Percentiles rank a stretch among this genome's conserved stretches.
These are phyloP conservation scores for Closterium sp. DNA, from an alignment of 139 green algal species.

Conservation along the genomic window DNA sequence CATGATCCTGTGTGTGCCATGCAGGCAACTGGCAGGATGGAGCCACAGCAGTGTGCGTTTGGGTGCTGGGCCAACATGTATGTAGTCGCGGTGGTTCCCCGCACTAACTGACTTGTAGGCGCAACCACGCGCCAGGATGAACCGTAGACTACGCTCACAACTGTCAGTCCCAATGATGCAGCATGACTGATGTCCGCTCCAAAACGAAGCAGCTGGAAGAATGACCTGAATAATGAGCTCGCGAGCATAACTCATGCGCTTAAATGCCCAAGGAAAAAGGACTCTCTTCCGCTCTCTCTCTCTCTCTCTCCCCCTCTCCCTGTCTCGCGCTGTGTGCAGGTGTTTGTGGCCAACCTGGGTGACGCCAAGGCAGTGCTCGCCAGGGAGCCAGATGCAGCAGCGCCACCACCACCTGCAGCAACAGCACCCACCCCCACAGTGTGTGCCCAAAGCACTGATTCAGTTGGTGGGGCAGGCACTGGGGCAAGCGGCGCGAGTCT, in stretches of 20 bases:
- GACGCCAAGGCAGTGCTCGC: slow-evolving; percentile 66
- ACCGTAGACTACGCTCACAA: not conserved
- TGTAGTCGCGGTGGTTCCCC: not conserved
- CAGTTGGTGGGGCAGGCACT: too few relatives aligned
- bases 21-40: slow-evolving; percentile 59
- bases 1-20: not conserved
- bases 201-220: too few relatives aligned
- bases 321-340: not conserved
- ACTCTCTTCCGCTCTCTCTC: not conserved
- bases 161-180: too few relatives aligned
- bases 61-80: slow-evolving; percentile 61
- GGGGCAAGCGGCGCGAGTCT: not conserved
- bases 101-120: too few relatives aligned
- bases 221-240: too few relatives aligned
- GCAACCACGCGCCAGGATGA: too few relatives aligned
- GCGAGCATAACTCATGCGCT: too few relatives aligned
- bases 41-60: slow-evolving; percentile 62
- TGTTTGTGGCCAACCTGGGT: slow-evolving; percentile 69
- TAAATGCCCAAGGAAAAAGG: too few relatives aligned
- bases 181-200: too few relatives aligned
- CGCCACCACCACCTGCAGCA: not conserved
- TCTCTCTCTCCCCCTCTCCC: not conserved
- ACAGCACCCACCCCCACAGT: not conserved
- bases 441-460: not conserved
- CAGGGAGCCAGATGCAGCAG: not conserved